Base-by-base conservation (phyloP, 2,329 filamentous ascomycete species). In the Trichoderma sp. region DNA sequence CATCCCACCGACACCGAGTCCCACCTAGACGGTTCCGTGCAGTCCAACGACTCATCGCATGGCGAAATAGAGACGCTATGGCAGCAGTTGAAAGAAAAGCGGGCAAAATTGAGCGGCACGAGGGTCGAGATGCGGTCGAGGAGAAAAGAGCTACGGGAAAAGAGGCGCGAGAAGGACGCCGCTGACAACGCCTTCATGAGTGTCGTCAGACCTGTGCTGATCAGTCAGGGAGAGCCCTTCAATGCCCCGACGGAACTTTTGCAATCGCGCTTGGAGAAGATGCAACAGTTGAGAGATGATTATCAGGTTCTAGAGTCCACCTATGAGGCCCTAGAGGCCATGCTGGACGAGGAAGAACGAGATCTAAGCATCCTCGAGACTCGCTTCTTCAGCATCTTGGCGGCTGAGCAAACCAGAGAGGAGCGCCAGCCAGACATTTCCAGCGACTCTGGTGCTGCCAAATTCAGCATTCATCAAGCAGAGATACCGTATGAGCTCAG, bases 151-250 rank as follows among this genome's bases (percentile, higher is more conserved):
- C 58, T 80, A 44, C 71, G 71, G 47, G 66, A 73, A 5, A 63
- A 77, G 19, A 75, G 78, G 1, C 73, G 68, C 19, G 69, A 67
- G 26, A 77, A 74, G 59, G 74, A 78, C 45, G 71, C 74, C 28
- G 73, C 76, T 6, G 79, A 80, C 56, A 79, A 80, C 67, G 71
- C 71, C 1, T 78, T 80, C 52, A 79, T 80, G 77, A 72, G 73
- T 30, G 67, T 76, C 17, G 67, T 80, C 21, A 73, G 78, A 4
- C 77, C 76, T 0, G 71, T 79, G 26, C 69, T 80, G 4, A 69
- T 78, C 21, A 73, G 69, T 54, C 71, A 70, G 21, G 65, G 67
- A 44, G 68, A 70, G 24, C 55, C 67, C 24, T 61, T 68, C 9
- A 65, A 68, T 7, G 66, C 71, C 15, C 67, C 73, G 0, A 57